These are phyloP conservation scores for Lasiosphaeria hispida DNA, from an alignment of 495 filamentous ascomycete species.

Conservation along the genomic window DNA sequence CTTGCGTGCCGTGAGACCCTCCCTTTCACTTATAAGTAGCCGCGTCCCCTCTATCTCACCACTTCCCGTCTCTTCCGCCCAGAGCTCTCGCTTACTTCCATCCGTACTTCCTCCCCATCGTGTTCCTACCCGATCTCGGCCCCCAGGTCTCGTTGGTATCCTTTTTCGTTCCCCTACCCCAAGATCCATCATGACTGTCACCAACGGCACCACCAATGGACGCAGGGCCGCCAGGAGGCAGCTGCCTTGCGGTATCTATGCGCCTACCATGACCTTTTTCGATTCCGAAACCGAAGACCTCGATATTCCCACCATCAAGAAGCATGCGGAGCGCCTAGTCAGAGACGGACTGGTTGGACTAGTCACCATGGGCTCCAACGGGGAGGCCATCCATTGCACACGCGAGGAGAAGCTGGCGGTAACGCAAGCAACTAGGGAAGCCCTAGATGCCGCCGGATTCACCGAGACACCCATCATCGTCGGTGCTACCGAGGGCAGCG, in stretches of 20 bases:
- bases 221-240: conserved; percentile 51
- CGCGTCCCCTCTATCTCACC: conserved; percentile 18
- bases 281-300: conserved; percentile 77
- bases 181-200: conserved; percentile 33
- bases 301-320: conserved; percentile 74
- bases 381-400: conserved; percentile 81
- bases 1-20: conserved; percentile 9
- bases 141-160: not conserved
- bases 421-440: conserved; percentile 75
- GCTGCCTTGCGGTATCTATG: conserved; percentile 82
- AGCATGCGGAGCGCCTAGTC: conserved; percentile 77
- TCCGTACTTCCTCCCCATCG: not conserved
- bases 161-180: not conserved
- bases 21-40: conserved; percentile 30
- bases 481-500: conserved; percentile 74
- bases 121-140: not conserved
- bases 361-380: conserved; percentile 87
- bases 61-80: conserved; percentile 14
- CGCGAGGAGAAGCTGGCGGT: conserved; percentile 72
- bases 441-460: conserved; percentile 79
- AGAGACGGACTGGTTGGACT: conserved; percentile 77
- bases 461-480: conserved; percentile 73
- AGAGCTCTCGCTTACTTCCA: conserved; percentile 5
- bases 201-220: conserved; percentile 37
- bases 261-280: conserved; percentile 91